Conservation (phyloP, 2,329 filamentous ascomycete species). For the Fusarium incarnatum region DNA sequence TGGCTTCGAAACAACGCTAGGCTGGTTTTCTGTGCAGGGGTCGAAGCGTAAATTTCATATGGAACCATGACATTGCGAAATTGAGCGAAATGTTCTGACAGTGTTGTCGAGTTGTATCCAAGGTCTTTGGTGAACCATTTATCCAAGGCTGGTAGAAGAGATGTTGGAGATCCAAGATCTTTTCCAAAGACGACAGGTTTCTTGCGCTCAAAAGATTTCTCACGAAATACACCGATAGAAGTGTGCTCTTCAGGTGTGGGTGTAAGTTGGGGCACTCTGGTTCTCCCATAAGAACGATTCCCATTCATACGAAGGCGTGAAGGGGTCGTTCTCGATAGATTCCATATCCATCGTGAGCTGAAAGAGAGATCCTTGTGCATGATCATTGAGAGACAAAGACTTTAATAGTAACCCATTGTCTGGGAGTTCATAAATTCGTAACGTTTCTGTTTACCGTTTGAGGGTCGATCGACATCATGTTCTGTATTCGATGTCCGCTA, state of each 20-base stretch:
- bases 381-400: not conserved
- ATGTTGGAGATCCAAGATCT: constrained; percentile 52
- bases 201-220: constrained; percentile 63
- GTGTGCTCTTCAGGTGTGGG: constrained; percentile 20
- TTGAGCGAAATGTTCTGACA: constrained; percentile 48
- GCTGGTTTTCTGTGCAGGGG: constrained; percentile 27
- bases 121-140: constrained; percentile 67
- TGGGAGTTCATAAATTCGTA: not conserved
- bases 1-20: constrained; percentile 48
- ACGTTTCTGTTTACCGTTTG: not conserved
- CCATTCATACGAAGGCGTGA: constrained; percentile 6
- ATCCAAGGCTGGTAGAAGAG: constrained; percentile 61
- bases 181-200: constrained; percentile 63
- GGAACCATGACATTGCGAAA: constrained; percentile 52
- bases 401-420: not conserved
- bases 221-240: constrained; percentile 61
- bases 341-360: constrained; percentile 32
- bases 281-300: not conserved
- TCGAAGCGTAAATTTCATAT: constrained; percentile 53
- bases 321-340: constrained; percentile 21
- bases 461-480: constrained; percentile 19
- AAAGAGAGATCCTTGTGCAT: constrained; percentile 25
- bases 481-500: constrained; percentile 7
- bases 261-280: constrained; percentile 1
- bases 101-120: constrained; percentile 14